Percentiles rank a stretch among this genome's conserved stretches.
Evolutionary conservation across 2,329 filamentous ascomycete species (phyloP).

Genomic region (Alternaria dauci): DNA sequence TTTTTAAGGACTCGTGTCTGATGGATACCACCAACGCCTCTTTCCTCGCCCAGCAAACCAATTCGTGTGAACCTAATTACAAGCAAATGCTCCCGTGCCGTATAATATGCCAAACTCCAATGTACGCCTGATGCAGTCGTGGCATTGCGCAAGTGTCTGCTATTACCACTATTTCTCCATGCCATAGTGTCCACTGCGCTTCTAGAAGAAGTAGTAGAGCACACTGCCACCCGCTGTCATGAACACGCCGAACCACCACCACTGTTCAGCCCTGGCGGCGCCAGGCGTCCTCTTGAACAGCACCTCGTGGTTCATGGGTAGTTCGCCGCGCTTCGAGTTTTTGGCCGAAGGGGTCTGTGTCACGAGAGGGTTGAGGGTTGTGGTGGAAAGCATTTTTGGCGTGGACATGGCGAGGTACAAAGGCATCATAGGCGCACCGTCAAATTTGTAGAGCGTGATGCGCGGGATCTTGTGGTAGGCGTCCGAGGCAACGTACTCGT

Average conservation of each 20-base stretch:
- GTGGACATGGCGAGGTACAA: constrained; percentile 71
- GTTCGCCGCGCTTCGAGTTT: constrained; percentile 48
- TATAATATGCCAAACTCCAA: background rate
- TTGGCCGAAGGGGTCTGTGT: constrained; percentile 47
- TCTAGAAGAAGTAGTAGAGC: constrained; percentile 57
- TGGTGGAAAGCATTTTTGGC: constrained; percentile 74
- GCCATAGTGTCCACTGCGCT: background rate
- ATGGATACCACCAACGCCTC: constrained; percentile 1
- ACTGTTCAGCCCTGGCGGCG: constrained; percentile 53
- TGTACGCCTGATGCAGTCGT: background rate
- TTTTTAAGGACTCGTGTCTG: background rate
- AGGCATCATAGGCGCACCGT: constrained; percentile 71
- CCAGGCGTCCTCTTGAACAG: constrained; percentile 47
- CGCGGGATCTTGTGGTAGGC: constrained; percentile 68
- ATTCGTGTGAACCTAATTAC: background rate
- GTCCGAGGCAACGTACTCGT: constrained; percentile 60
- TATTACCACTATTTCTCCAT: background rate
- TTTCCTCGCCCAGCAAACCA: background rate
- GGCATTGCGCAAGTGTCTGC: background rate
- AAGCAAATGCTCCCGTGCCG: background rate
- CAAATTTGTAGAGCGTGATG: constrained; percentile 69
- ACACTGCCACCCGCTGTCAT: constrained; percentile 59
- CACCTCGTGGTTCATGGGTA: constrained; percentile 54
- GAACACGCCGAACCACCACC: constrained; percentile 61
- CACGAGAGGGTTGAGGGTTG: constrained; percentile 66